These are phyloP conservation scores for Phaffia australis DNA, from an alignment of 768 basidiomycete species.

Conservation along the genomic window DNA sequence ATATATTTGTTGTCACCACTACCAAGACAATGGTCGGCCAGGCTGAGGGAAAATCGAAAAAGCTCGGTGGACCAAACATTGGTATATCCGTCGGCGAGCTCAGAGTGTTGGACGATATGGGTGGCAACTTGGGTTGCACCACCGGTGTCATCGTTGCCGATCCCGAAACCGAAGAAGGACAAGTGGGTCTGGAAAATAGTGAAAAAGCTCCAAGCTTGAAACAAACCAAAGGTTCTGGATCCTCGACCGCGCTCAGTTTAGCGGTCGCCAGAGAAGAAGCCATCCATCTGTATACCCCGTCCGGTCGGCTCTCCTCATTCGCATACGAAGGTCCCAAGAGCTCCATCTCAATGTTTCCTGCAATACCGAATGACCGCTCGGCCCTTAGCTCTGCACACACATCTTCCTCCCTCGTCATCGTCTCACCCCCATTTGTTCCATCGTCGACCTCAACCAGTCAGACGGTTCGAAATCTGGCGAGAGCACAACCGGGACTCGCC, in stretches of 20 bases:
- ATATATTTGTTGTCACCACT: slow-evolving; percentile 15
- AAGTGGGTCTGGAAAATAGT: slow-evolving; percentile 55
- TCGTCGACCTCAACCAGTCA: slow-evolving; percentile 56
- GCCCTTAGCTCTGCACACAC: neutral
- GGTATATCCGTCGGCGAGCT: slow-evolving; percentile 49
- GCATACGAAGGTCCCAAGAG: slow-evolving; percentile 55
- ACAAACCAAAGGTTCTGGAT: slow-evolving; percentile 1
- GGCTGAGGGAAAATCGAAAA: slow-evolving; percentile 5
- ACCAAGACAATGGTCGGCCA: slow-evolving; percentile 13
- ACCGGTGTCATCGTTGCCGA: slow-evolving; percentile 3
- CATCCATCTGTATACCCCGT: slow-evolving; percentile 61
- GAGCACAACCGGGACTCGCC: slow-evolving; percentile 37
- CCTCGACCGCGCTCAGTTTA: slow-evolving; percentile 38
- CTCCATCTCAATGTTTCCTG: slow-evolving; percentile 54
- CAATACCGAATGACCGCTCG: neutral
- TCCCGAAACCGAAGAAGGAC: neutral
- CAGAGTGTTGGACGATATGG: slow-evolving; percentile 65
- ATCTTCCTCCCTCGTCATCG: slow-evolving; percentile 62
- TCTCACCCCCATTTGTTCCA: slow-evolving; percentile 72
- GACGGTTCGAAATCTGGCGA: slow-evolving; percentile 62
- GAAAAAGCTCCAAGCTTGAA: slow-evolving; percentile 37
- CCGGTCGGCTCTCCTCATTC: neutral
- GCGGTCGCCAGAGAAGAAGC: slow-evolving; percentile 85
- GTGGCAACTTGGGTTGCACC: slow-evolving; percentile 72
- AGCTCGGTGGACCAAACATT: no score